These are phyloP conservation scores for Auriculariales sp. DNA, from an alignment of 768 basidiomycete species.

Conservation along the genomic window DNA sequence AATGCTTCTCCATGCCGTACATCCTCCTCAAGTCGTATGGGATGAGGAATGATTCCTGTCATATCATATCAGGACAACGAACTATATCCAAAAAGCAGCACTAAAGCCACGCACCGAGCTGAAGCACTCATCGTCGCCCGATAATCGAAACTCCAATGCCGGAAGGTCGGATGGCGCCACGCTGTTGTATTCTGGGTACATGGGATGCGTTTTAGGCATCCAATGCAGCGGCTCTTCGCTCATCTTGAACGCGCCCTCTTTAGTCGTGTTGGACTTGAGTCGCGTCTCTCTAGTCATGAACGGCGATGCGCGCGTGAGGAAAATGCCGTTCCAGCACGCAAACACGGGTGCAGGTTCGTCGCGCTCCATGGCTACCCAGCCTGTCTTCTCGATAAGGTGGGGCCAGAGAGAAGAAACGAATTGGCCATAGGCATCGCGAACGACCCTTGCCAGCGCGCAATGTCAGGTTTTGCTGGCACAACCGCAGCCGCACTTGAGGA, in stretches of 20 bases:
- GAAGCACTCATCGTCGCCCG: constrained; percentile 17
- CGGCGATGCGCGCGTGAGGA: constrained; percentile 25
- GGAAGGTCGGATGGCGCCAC: constrained; percentile 18
- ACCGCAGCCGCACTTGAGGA: no score
- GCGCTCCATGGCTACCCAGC: constrained; percentile 8
- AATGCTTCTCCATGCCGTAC: constrained; percentile 23
- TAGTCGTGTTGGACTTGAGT: not conserved
- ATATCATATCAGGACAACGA: no score
- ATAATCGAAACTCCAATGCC: constrained; percentile 18
- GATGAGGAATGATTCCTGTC: no score
- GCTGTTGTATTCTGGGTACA: constrained; percentile 8
- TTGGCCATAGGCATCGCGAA: constrained; percentile 20
- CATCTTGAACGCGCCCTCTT: not conserved
- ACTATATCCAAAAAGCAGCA: no score
- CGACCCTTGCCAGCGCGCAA: no score
- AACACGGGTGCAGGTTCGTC: constrained; percentile 30
- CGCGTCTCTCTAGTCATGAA: constrained; percentile 19
- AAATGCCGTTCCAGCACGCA: constrained; percentile 33
- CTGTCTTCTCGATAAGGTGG: constrained; percentile 22
- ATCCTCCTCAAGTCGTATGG: constrained; percentile 29
- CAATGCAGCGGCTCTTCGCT: no score
- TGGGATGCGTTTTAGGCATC: constrained; percentile 18
- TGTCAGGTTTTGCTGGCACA: constrained; percentile 18
- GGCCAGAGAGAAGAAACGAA: constrained; percentile 22
- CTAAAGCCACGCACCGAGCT: constrained; percentile 25